These are phyloP conservation scores for Phytophthora nicotianae DNA, from an alignment of 352 stramenopile genomes.

Conservation along the genomic window DNA sequence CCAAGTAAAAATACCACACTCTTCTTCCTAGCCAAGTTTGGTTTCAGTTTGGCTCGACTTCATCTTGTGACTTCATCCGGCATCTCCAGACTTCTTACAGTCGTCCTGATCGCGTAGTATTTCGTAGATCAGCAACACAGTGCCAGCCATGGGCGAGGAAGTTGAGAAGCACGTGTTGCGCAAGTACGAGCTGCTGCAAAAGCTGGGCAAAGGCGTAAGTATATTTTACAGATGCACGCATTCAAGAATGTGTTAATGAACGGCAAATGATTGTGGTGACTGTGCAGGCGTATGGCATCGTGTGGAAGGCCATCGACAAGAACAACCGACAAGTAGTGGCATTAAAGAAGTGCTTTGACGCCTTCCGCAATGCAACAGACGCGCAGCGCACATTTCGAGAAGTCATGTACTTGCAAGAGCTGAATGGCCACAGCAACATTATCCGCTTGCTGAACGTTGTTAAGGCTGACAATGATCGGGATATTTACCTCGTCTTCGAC, in stretches of 20 bases:
- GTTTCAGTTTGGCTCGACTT: slow-evolving; percentile 22
- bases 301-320: slow-evolving; percentile 97
- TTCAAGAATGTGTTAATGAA: slow-evolving; percentile 5
- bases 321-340: slow-evolving; percentile 89
- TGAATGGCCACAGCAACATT: slow-evolving; percentile 94
- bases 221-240: background rate
- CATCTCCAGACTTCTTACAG: slow-evolving; percentile 18
- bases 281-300: slow-evolving; percentile 92
- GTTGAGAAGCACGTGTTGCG: slow-evolving; percentile 93
- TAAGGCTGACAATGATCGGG: slow-evolving; percentile 95
- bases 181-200: slow-evolving; percentile 94
- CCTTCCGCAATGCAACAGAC: slow-evolving; percentile 95
- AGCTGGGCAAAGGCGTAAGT: slow-evolving; percentile 92
- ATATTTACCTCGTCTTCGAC: slow-evolving; percentile 98
- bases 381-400: slow-evolving; percentile 95
- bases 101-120: slow-evolving; percentile 2
- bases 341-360: slow-evolving; percentile 97
- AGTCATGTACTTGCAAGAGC: slow-evolving; percentile 95
- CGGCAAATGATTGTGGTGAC: slow-evolving; percentile 6
- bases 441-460: slow-evolving; percentile 94
- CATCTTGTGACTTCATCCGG: no score
- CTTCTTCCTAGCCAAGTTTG: slow-evolving; percentile 29
- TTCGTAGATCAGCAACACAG: slow-evolving; percentile 2
- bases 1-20: slow-evolving; percentile 28
- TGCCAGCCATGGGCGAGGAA: slow-evolving; percentile 85